These are phyloP conservation scores for Misopates orontium DNA, from an alignment of 257 asterid genomes.

Conservation along the genomic window DNA sequence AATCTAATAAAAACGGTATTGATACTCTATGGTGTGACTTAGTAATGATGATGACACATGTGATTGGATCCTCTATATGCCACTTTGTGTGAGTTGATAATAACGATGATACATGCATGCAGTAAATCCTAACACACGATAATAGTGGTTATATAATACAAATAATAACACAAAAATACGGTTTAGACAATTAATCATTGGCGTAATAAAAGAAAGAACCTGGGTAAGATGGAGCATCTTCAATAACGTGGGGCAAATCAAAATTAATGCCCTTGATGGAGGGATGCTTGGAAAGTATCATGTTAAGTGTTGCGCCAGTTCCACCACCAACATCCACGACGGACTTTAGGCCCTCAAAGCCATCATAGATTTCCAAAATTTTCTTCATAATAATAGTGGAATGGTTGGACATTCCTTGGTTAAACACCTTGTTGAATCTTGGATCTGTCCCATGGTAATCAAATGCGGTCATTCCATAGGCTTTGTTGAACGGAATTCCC, in stretches of 20 bases:
- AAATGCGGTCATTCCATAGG: slow-evolving; percentile 81
- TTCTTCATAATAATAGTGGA: slow-evolving; percentile 74
- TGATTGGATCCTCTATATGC: no score
- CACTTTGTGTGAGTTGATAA: no score
- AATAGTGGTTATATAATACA: no score
- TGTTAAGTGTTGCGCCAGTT: slow-evolving; percentile 65
- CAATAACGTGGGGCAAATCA: slow-evolving; percentile 78
- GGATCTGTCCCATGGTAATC: slow-evolving; percentile 78
- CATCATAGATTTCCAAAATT: slow-evolving; percentile 60
- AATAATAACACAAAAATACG: no score
- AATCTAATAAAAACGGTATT: no score
- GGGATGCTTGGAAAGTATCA: slow-evolving; percentile 70
- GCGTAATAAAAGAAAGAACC: slow-evolving; percentile 31
- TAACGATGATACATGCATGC: no score
- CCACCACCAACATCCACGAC: slow-evolving; percentile 98
- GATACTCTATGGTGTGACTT: no score
- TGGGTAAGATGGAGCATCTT: slow-evolving; percentile 65
- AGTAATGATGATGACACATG: no score
- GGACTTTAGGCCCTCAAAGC: slow-evolving; percentile 63
- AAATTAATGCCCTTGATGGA: slow-evolving; percentile 70
- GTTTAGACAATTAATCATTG: no score
- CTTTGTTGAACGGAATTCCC: slow-evolving; percentile 81
- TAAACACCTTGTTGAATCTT: slow-evolving; percentile 79
- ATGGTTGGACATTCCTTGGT: slow-evolving; percentile 76
- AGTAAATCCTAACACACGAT: no score